Evolutionary conservation across 192 early-diverging fungal genomes (phyloP).

Genomic region (Coemansia biformis): DNA sequence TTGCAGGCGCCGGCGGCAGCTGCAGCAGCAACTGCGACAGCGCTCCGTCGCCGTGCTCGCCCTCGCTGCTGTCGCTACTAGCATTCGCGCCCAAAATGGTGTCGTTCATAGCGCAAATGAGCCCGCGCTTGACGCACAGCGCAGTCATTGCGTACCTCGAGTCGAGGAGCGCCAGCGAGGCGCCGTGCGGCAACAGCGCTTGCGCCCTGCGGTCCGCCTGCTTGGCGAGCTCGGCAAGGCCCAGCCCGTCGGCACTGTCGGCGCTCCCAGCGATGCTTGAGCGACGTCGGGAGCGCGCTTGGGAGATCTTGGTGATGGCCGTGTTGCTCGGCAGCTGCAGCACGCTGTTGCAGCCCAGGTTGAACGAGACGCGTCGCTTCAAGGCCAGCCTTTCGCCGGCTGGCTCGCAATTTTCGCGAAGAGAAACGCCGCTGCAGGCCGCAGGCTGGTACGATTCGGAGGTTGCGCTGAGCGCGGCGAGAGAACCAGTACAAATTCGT

Average conservation of each 20-base stretch:
- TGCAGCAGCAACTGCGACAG: no score
- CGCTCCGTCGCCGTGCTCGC: neutral
- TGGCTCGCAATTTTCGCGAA: no score
- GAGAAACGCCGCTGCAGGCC: neutral
- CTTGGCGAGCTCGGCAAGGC: no score
- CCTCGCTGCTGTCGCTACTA: conserved; percentile 1
- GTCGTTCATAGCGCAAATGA: conserved; percentile 32
- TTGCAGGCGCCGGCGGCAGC: conserved; percentile 8
- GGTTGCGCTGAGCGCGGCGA: conserved; percentile 22
- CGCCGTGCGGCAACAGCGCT: conserved; percentile 42
- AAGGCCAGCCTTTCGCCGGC: no score
- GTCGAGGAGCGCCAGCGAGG: conserved; percentile 39
- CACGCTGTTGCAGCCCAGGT: conserved; percentile 38
- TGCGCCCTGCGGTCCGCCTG: conserved; percentile 29
- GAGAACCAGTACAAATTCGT: conserved; percentile 39
- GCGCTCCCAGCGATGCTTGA: no score
- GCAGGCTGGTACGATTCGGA: neutral
- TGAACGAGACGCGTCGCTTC: conserved; percentile 47
- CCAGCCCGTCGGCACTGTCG: no score
- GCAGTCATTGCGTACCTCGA: conserved; percentile 38
- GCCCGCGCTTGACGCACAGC: conserved; percentile 45
- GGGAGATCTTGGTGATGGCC: conserved; percentile 37
- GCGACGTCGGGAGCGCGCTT: no score
- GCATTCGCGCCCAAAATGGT: no score
- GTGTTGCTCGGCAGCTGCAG: conserved; percentile 46